phyloP scores from a whole-genome alignment of 208 protist genomes.

The Kentomonas sorsogonicus region DNA sequence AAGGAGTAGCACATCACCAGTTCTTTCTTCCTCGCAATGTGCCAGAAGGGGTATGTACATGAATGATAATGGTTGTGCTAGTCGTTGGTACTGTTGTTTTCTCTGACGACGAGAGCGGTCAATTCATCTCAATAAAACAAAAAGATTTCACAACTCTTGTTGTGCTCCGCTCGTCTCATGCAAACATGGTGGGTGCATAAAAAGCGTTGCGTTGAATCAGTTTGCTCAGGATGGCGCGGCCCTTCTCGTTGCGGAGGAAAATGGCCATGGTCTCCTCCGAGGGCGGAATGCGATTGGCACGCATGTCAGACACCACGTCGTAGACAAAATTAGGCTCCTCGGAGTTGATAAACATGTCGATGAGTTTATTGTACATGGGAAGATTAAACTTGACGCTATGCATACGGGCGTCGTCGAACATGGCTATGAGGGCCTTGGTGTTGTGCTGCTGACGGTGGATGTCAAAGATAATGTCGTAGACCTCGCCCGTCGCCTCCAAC shows the following conservation, averaged over 20 bases:
- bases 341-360: constrained; percentile 45
- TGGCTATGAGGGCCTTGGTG: constrained; percentile 20
- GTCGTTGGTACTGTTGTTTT: background rate
- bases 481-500: constrained; percentile 46
- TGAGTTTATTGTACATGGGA: constrained; percentile 74
- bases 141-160: background rate
- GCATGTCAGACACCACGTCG: constrained; percentile 82
- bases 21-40: too few species aligned
- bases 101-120: background rate
- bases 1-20: too few species aligned
- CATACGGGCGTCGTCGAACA: constrained; percentile 80
- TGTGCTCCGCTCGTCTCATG: background rate
- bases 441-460: constrained; percentile 32
- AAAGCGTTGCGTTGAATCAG: constrained; percentile 33
- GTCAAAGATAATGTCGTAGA: constrained; percentile 67
- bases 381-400: constrained; percentile 47
- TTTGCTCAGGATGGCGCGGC: constrained; percentile 35
- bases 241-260: constrained; percentile 50
- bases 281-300: constrained; percentile 39
- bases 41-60: too few species aligned
- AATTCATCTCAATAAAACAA: background rate
- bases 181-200: constrained; percentile 6
- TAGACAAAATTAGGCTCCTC: constrained; percentile 53
- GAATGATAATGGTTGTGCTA: background rate
- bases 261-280: constrained; percentile 65